These are phyloP conservation scores for Chlamydomonas incerta DNA, from an alignment of 139 green algal genomes.

Conservation along the genomic window DNA sequence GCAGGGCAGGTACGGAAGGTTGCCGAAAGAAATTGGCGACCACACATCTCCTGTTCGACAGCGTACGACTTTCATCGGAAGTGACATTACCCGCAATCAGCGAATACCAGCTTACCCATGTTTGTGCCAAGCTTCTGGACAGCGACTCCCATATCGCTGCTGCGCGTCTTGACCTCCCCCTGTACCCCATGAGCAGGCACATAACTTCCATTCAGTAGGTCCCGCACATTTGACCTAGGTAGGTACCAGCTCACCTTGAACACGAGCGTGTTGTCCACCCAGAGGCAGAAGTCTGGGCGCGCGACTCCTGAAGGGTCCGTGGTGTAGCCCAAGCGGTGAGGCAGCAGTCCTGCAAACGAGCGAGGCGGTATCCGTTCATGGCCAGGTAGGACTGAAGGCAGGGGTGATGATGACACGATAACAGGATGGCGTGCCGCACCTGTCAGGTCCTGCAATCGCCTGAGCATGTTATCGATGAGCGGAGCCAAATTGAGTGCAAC, in stretches of 20 bases:
- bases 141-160: not conserved
- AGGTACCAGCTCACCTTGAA: constrained; percentile 18
- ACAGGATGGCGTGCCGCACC: constrained; percentile 5
- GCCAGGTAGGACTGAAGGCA: constrained; percentile 1
- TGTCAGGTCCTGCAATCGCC: not conserved
- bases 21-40: constrained; percentile 3
- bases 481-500: not conserved
- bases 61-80: not conserved
- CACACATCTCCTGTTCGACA: constrained; percentile 5
- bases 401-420: not conserved
- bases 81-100: not conserved
- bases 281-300: constrained; percentile 14
- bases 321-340: constrained; percentile 3
- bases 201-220: not conserved
- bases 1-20: constrained; percentile 13
- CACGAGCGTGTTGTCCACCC: constrained; percentile 22
- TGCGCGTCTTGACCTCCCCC: constrained; percentile 16
- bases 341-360: constrained; percentile 23
- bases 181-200: not conserved
- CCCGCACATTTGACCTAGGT: not conserved
- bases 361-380: too few species aligned
- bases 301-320: not conserved
- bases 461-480: not conserved
- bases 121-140: not conserved
- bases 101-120: not conserved